These are phyloP conservation scores for Leccinum rimulosum DNA, from an alignment of 768 basidiomycete species.

Conservation along the genomic window DNA sequence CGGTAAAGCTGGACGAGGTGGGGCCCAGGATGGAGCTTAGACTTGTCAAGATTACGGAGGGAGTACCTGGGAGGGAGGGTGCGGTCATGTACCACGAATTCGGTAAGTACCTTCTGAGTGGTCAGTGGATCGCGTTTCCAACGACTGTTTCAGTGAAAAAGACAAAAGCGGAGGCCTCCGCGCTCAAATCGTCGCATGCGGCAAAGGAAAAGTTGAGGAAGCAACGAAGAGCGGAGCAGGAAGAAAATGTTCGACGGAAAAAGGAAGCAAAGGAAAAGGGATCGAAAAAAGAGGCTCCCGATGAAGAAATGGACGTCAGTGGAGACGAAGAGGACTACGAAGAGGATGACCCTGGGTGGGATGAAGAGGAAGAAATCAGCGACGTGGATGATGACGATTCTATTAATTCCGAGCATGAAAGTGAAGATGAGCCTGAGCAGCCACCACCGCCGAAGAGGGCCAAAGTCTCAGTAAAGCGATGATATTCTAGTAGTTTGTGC, in stretches of 20 bases:
- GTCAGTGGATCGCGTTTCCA: not conserved
- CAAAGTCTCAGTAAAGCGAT: constrained; percentile 50
- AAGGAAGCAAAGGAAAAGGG: constrained; percentile 43
- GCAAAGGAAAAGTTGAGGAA: constrained; percentile 74
- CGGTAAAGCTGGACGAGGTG: constrained; percentile 89
- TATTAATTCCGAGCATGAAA: constrained; percentile 41
- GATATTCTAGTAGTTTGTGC: constrained; percentile 5
- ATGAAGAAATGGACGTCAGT: constrained; percentile 42
- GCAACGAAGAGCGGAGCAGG: constrained; percentile 85
- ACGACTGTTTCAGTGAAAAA: constrained; percentile 70
- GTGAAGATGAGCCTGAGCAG: constrained; percentile 46
- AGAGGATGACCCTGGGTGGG: constrained; percentile 42
- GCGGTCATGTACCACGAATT: constrained; percentile 93
- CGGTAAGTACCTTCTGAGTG: constrained; percentile 48
- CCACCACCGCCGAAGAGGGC: constrained; percentile 54
- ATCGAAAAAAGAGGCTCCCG: constrained; percentile 31
- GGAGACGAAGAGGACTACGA: constrained; percentile 39
- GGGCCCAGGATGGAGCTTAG: constrained; percentile 94
- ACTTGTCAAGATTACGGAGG: constrained; percentile 92
- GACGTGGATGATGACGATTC: constrained; percentile 49
- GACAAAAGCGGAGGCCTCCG: constrained; percentile 68
- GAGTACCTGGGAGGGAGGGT: constrained; percentile 90
- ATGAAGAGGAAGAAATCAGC: constrained; percentile 64
- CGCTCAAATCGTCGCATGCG: constrained; percentile 70
- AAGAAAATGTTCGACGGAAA: constrained; percentile 85